Evolutionary conservation across 306 rosid species (phyloP), one percentile per base, ranked within the genome.

Genomic region (Acacia melanoxylon): DNA sequence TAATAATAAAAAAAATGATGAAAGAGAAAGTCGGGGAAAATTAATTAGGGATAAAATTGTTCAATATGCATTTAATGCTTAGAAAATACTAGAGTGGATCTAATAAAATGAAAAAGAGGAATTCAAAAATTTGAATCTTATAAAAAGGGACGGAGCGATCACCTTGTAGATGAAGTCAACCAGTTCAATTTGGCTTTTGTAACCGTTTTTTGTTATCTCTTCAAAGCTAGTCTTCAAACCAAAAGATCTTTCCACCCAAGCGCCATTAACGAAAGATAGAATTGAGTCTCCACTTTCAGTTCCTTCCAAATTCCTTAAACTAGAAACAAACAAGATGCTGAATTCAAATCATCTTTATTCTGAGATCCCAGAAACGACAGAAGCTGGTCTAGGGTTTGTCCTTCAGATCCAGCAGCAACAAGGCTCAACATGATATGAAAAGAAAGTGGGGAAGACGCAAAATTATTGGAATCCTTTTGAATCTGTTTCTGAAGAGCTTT

Each of bases 361-460:
- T 63, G 63, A 24, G 73, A 77, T 24, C 61, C 72, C 27, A 77
- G 15, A 31, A 31, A 31, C 20, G 9, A 14, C 0, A 65, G 16
- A 49, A 49, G 54, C 54, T 49, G 54, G 6, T 77, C 16, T 11
- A 62, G 10, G 13, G 81, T 77, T 9, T 65, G 11, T 8, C 74
- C 81, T 27, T 37, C 19, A 3, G 73, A 42, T 9, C 81, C 81
- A 17, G 63, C 62, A 45, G 73, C 81, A 44, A 65, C 3, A 77
- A 31, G 31, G 24, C 56, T 22, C 20, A 29, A 11, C 25, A 41
- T 25, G 19, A 77, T 16, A n/a, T 77, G 67, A 24, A 61, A 2
- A 61, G 67, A 61, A 61, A 77, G 33, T 3, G 81, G 81, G 33
- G 81, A 77, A 5, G 20, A 27, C 29, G 65, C 81, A 77, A 77